phyloP scores from a whole-genome alignment of 805 yeast species.

The Ogataea naganishii region DNA sequence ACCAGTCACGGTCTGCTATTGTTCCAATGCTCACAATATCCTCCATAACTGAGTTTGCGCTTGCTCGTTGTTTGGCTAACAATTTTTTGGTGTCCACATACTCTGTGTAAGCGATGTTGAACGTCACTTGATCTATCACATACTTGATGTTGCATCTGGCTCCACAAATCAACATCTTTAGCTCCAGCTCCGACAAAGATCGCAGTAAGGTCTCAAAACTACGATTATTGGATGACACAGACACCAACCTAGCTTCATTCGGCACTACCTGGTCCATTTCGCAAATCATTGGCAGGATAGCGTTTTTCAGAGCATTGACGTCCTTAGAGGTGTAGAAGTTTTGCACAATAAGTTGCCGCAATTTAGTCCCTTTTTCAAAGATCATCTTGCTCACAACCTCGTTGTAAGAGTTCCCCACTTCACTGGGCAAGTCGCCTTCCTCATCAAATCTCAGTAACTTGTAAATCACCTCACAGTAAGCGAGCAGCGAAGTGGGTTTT shows the following conservation, averaged over 20 bases:
- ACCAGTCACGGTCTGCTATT: slow-evolving; percentile 46
- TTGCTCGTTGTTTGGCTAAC: slow-evolving; percentile 22
- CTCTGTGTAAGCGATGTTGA: slow-evolving; percentile 72
- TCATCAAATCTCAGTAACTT: not conserved
- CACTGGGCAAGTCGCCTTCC: too few species aligned
- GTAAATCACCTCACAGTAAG: slow-evolving; percentile 40
- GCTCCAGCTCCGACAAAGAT: slow-evolving; percentile 63
- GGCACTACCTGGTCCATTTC: slow-evolving; percentile 6
- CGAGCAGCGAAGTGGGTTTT: slow-evolving; percentile 37
- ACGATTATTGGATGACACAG: slow-evolving; percentile 5
- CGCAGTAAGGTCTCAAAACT: slow-evolving; percentile 14
- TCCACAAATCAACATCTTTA: slow-evolving; percentile 62
- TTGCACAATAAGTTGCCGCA: slow-evolving; percentile 29
- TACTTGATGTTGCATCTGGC: slow-evolving; percentile 61
- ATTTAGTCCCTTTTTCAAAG: slow-evolving; percentile 17
- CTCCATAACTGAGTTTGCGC: slow-evolving; percentile 20
- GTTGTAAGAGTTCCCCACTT: slow-evolving; percentile 22
- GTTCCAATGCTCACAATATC: slow-evolving; percentile 4
- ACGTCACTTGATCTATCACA: slow-evolving; percentile 54
- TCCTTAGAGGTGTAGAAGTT: slow-evolving; percentile 56
- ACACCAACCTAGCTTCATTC: slow-evolving; percentile 3
- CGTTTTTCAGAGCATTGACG: slow-evolving; percentile 38
- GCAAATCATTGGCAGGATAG: slow-evolving; percentile 32
- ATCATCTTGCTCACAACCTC: slow-evolving; percentile 21
- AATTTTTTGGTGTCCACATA: slow-evolving; percentile 42